phyloP scores from a whole-genome alignment of 2,329 filamentous ascomycete genomes.

The Fonsecaea pedrosoi region DNA sequence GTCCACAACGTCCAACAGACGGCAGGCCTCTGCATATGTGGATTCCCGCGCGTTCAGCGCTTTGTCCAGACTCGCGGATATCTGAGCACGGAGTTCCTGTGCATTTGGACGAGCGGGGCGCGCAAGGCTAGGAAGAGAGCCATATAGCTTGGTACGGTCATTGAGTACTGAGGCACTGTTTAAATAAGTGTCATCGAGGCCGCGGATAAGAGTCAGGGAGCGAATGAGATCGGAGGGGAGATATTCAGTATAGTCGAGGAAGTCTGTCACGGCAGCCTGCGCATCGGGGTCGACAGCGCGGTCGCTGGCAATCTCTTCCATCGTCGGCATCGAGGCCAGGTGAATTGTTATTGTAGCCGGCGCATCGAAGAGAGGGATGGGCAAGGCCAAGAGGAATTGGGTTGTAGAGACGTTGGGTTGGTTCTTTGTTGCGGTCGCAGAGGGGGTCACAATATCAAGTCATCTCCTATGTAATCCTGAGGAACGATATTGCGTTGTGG shows the following conservation, averaged over 20 bases:
- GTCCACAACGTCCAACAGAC: constrained; percentile 64
- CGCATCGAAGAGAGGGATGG: constrained; percentile 25
- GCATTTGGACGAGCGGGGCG: constrained; percentile 59
- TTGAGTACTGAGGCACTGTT: constrained; percentile 51
- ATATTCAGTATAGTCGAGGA: constrained; percentile 73
- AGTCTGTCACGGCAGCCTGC: constrained; percentile 70
- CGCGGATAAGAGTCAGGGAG: constrained; percentile 66
- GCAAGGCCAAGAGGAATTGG: neutral
- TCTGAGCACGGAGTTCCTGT: constrained; percentile 59
- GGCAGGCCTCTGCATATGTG: constrained; percentile 62
- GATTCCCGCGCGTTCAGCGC: constrained; percentile 64
- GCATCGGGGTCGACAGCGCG: constrained; percentile 66
- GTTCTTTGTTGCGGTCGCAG: neutral
- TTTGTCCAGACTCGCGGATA: constrained; percentile 62
- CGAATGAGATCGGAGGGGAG: constrained; percentile 69
- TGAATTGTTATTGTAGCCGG: constrained; percentile 34
- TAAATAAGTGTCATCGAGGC: constrained; percentile 54
- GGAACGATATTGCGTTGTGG: neutral
- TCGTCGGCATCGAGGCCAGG: constrained; percentile 41
- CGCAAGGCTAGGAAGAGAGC: constrained; percentile 59
- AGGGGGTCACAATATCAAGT: neutral
- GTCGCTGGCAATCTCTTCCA: constrained; percentile 53
- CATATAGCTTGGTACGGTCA: constrained; percentile 52
- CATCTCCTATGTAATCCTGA: neutral
- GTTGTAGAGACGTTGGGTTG: neutral